These are phyloP conservation scores for Penicillium arizonense DNA, from an alignment of 495 filamentous ascomycete genomes.

Conservation along the genomic window DNA sequence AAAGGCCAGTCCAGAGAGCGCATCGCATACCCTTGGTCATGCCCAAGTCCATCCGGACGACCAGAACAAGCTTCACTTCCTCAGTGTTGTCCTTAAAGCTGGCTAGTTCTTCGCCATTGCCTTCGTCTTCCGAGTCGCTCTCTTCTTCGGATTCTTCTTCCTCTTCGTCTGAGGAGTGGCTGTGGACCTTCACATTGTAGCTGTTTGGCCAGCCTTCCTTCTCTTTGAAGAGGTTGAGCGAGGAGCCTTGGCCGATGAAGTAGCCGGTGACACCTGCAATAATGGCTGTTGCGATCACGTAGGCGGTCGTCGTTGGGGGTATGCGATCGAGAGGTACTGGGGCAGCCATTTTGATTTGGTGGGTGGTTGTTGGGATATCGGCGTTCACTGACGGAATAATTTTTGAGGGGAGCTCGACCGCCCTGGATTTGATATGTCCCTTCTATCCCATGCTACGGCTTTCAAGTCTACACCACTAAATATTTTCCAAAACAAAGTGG, in stretches of 20 bases:
- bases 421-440: neutral
- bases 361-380: neutral
- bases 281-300: slow-evolving; percentile 62
- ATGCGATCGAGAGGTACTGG: slow-evolving; percentile 33
- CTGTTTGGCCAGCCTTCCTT: slow-evolving; percentile 50
- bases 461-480: neutral
- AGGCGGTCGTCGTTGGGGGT: slow-evolving; percentile 46
- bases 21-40: slow-evolving; percentile 83
- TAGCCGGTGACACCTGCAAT: slow-evolving; percentile 66
- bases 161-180: slow-evolving; percentile 45
- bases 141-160: slow-evolving; percentile 30
- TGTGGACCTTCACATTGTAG: slow-evolving; percentile 50
- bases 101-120: slow-evolving; percentile 40
- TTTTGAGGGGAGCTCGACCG: slow-evolving; percentile 4
- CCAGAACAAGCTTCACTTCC: slow-evolving; percentile 91
- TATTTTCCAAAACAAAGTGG: no score
- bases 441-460: neutral
- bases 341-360: slow-evolving; percentile 36
- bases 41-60: slow-evolving; percentile 88
- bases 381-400: neutral
- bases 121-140: slow-evolving; percentile 37
- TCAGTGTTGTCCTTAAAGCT: slow-evolving; percentile 57
- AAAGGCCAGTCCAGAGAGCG: neutral
- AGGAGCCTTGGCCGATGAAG: slow-evolving; percentile 54
- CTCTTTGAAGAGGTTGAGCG: slow-evolving; percentile 47